These are phyloP conservation scores for Ogataea chonburiensis DNA, from an alignment of 805 yeast species.

Conservation along the genomic window DNA sequence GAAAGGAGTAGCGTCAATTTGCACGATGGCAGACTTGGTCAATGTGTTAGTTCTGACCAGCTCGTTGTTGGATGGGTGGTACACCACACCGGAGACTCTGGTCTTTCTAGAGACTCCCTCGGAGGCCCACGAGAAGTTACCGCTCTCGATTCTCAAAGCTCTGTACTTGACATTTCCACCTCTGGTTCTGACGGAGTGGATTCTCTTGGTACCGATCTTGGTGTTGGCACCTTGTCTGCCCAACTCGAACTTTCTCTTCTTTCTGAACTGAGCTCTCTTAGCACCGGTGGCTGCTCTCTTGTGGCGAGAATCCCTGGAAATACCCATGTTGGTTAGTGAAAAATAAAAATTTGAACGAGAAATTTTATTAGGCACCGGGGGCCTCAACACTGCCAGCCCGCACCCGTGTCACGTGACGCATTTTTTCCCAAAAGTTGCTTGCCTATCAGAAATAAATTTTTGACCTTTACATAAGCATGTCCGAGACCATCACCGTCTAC, in stretches of 20 bases:
- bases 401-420: slow-evolving; percentile 4
- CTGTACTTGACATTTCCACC: slow-evolving; percentile 99
- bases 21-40: slow-evolving; percentile 98
- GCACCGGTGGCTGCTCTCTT: slow-evolving; percentile 99
- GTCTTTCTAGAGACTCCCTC: slow-evolving; percentile 99
- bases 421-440: slow-evolving; percentile 1
- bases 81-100: slow-evolving; percentile 95
- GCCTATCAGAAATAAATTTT: too few relatives aligned
- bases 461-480: slow-evolving; percentile 24
- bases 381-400: slow-evolving; percentile 1
- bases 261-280: slow-evolving; percentile 99
- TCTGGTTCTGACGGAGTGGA: slow-evolving; percentile 98
- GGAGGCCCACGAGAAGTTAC: slow-evolving; percentile 99
- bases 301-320: slow-evolving; percentile 99
- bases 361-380: slow-evolving; percentile 4
- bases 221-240: slow-evolving; percentile 99
- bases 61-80: slow-evolving; percentile 99
- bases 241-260: slow-evolving; percentile 99
- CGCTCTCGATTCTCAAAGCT: slow-evolving; percentile 98
- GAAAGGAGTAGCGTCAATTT: slow-evolving; percentile 99
- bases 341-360: slow-evolving; percentile 10
- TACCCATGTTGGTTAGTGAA: slow-evolving; percentile 75
- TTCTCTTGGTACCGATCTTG: slow-evolving; percentile 98
- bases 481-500: slow-evolving; percentile 59
- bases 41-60: slow-evolving; percentile 99